Evolutionary conservation across 495 filamentous ascomycete species (phyloP).

Genomic region (Physcia stellaris): DNA sequence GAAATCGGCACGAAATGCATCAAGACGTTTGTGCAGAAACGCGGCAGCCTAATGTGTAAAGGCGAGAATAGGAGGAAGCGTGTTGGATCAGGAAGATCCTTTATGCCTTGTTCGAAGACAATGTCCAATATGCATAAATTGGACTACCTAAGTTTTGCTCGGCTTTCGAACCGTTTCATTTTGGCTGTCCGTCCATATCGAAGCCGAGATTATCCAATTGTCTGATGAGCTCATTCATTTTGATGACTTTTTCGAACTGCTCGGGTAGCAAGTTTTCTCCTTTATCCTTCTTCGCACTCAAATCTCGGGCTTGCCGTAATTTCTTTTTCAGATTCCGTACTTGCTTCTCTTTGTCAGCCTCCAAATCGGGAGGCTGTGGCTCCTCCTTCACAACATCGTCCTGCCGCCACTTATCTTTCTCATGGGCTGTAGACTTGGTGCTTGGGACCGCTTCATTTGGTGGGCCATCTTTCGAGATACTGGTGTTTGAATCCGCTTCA

Average conservation of each 20-base stretch:
- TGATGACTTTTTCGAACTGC: constrained; percentile 94
- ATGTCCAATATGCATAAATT: no score
- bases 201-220: constrained; percentile 82
- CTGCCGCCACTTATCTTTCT: constrained; percentile 18
- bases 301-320: constrained; percentile 77
- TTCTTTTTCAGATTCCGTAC: constrained; percentile 93
- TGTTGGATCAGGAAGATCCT: no score
- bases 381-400: constrained; percentile 6
- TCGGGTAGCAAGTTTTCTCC: constrained; percentile 77
- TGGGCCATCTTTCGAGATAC: constrained; percentile 19
- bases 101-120: no score
- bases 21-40: no score
- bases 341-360: constrained; percentile 81
- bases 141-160: no score
- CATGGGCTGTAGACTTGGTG: background rate
- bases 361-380: constrained; percentile 38
- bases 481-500: constrained; percentile 24
- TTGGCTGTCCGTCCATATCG: constrained; percentile 48
- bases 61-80: no score
- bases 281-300: constrained; percentile 80
- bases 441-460: constrained; percentile 5
- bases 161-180: no score
- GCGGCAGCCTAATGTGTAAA: no score
- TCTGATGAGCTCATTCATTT: constrained; percentile 82
- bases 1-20: no score